Base-by-base conservation (phyloP, 129 eudicot species). In the Calendula officinalis region DNA sequence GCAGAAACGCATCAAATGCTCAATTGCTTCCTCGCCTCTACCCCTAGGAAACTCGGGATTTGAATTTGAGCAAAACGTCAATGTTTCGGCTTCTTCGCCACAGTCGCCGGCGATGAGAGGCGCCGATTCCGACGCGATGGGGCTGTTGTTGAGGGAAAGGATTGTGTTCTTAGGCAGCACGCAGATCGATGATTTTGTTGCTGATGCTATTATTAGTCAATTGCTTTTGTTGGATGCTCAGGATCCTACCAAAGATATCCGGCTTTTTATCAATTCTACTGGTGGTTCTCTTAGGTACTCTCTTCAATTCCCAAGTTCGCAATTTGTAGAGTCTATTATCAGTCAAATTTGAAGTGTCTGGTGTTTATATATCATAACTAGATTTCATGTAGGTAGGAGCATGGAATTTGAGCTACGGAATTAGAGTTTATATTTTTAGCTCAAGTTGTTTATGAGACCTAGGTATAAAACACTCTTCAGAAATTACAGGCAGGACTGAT, bases 131-230 rank as follows among this genome's bases (percentile, higher is more conserved):
- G 94, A 89, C 54, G 94, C 75, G 3, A 83, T 86, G 91, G 95
- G 97, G 41, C 59, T 90, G 52, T 30, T 90, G 66, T 70, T 90
- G 37, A 87, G 50, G 44, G 97, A 89, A 60, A 83, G 97, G 65
- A 89, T 89, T 2, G 88, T 89, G 48, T 89, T 89, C 41, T 56
- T 89, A 75, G 95, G 91, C 13, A 68, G 95, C 8, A 71, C 70
- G 53, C 63, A 68, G 14, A 91, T 91, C 55, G 96, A 91, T 61
- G 98, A 91, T 73, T 84, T 87, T 56, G 84, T 81, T 35, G 99
- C 99, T n/a, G 99, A 94, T 66, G 78, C 89, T 62, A 78, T 86
- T 17, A 82, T 88, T 44, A 88, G 99, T 83, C 95, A 94, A 86
- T 63, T 94, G 77, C 74, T 94, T 32, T 68, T 88, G 87, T 66